Conservation (phyloP, 1,139 yeast species). For the Saccharomycopsis crataegensis region DNA sequence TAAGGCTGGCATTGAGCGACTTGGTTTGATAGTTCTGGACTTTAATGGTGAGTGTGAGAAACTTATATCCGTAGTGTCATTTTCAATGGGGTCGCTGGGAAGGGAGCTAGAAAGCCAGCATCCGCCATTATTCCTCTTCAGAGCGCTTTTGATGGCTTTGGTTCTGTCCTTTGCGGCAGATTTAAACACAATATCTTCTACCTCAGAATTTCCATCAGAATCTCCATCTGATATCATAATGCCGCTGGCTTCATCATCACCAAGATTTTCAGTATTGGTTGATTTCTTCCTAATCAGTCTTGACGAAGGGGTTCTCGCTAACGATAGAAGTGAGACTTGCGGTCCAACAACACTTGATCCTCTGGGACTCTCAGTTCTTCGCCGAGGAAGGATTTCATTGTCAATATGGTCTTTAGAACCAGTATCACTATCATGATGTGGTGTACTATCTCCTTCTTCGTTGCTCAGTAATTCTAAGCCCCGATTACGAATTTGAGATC, state of each 20-base stretch:
- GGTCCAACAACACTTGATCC: neutral
- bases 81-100: neutral
- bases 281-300: neutral
- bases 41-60: neutral
- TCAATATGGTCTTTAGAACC: neutral
- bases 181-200: neutral
- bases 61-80: neutral
- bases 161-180: neutral
- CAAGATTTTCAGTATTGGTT: neutral
- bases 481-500: too few relatives aligned
- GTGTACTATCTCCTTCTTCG: too few relatives aligned
- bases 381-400: neutral
- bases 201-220: neutral
- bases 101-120: neutral
- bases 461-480: too few relatives aligned
- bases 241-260: neutral
- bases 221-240: neutral
- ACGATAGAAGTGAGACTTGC: neutral
- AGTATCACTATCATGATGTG: neutral
- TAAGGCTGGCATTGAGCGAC: neutral
- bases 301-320: neutral
- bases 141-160: neutral
- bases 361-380: neutral
- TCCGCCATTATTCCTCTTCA: neutral
- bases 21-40: neutral